phyloP scores from a whole-genome alignment of 768 basidiomycete genomes.

The Dioszegia aurantiaca region DNA sequence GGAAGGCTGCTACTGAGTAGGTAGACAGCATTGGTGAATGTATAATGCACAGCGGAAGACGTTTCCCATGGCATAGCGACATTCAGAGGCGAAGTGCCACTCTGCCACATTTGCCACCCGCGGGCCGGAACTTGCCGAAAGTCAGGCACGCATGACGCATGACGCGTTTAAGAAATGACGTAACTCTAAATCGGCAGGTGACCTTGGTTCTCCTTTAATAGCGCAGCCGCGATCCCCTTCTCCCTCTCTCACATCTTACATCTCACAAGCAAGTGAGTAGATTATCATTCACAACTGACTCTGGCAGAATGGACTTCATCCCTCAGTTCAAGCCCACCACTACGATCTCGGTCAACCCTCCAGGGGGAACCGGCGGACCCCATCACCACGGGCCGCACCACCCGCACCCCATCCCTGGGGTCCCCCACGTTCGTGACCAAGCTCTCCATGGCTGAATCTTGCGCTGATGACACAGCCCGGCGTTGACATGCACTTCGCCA shows the following conservation, averaged over 20 bases:
- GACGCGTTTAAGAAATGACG: neutral
- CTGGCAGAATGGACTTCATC: constrained; percentile 36
- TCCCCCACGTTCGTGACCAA: neutral
- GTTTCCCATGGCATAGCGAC: too few species aligned
- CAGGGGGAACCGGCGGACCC: constrained; percentile 38
- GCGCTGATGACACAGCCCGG: constrained; percentile 24
- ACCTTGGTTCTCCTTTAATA: neutral
- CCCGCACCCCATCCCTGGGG: constrained; percentile 7
- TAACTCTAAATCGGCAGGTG: neutral
- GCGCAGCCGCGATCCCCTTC: neutral
- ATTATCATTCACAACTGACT: neutral
- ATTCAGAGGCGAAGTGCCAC: too few species aligned
- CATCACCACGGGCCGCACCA: constrained; percentile 23
- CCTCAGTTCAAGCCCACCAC: constrained; percentile 34
- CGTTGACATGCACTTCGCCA: constrained; percentile 22
- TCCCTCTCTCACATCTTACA: neutral
- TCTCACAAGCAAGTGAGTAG: neutral
- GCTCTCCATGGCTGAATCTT: neutral
- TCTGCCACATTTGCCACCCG: neutral
- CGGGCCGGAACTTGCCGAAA: neutral
- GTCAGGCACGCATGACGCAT: constrained; percentile 1
- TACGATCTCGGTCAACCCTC: constrained; percentile 43
- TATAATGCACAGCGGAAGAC: too few species aligned
- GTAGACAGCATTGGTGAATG: too few species aligned
- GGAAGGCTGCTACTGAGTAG: too few species aligned